A percentile compares a stretch with the other conserved stretches of the same genome.
Conservation (phyloP, 2,329 filamentous ascomycete species). For the Scedosporium aurantiacum region DNA sequence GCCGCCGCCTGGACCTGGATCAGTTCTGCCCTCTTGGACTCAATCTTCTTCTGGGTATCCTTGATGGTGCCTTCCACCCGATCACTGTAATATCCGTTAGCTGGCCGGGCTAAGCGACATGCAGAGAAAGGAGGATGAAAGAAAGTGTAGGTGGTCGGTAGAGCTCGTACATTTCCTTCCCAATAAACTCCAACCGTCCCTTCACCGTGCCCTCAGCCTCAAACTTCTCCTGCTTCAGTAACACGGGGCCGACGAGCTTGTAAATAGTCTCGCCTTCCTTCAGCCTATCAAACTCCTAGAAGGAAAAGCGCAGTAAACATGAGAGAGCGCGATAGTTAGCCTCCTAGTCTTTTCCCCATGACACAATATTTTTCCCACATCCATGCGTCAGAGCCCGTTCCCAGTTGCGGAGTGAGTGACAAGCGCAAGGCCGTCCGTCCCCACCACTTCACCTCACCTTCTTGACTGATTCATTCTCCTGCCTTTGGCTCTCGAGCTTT, state of each 20-base stretch:
- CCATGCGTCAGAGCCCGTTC: neutral
- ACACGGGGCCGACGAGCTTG: constrained; percentile 85
- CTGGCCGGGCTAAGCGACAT: neutral
- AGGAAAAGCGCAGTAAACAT: neutral
- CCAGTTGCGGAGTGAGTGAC: too few relatives aligned
- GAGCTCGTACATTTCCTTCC: constrained; percentile 74
- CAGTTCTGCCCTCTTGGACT: constrained; percentile 49
- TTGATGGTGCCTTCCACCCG: constrained; percentile 39
- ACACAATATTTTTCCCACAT: neutral
- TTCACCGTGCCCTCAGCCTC: constrained; percentile 89
- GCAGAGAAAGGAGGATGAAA: constrained; percentile 1
- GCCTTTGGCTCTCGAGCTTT: constrained; percentile 85
- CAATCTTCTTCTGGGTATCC: constrained; percentile 43
- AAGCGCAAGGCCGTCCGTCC: too few relatives aligned
- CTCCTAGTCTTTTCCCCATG: neutral
- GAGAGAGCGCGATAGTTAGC: neutral
- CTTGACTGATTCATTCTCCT: constrained; percentile 83
- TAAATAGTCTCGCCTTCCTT: constrained; percentile 82
- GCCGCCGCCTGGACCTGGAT: constrained; percentile 42
- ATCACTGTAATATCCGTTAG: constrained; percentile 15
- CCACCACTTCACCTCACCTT: constrained; percentile 39
- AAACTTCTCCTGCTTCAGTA: constrained; percentile 86
- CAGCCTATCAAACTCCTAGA: constrained; percentile 71
- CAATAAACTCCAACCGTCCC: constrained; percentile 81
- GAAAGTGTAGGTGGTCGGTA: neutral